phyloP scores from a whole-genome alignment of 2,329 filamentous ascomycete species.

The Cryoendolithus antarcticus region DNA sequence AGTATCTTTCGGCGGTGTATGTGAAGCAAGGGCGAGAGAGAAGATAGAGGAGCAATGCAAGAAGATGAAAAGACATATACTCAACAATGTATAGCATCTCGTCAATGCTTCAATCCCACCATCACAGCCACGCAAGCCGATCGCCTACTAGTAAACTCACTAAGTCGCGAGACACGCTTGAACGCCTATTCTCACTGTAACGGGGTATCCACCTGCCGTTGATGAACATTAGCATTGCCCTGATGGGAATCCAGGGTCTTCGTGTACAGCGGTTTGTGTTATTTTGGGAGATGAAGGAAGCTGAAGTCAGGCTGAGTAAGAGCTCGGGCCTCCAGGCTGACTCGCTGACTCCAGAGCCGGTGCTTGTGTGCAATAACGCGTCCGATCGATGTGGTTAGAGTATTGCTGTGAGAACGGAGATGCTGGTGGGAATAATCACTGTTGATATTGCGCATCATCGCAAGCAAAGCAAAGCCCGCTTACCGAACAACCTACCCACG shows the following conservation, averaged over 20 bases:
- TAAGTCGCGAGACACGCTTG: too few species aligned
- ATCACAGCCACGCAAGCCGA: not conserved
- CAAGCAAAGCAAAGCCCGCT: conserved; percentile 68
- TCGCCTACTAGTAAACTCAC: not conserved
- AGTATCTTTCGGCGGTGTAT: not conserved
- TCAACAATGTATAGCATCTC: not conserved
- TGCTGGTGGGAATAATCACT: too few species aligned
- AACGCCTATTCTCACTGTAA: too few species aligned
- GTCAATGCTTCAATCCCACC: not conserved
- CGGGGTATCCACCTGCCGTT: too few species aligned
- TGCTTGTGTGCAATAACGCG: not conserved
- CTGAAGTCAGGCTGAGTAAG: not conserved
- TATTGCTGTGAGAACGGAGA: not conserved
- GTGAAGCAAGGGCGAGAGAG: not conserved
- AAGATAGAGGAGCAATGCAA: not conserved
- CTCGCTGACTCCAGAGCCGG: not conserved
- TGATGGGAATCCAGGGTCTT: too few species aligned
- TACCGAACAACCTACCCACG: conserved; percentile 59
- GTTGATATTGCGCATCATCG: conserved; percentile 9
- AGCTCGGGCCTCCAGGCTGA: not conserved
- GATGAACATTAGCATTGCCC: too few species aligned
- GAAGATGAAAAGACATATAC: not conserved
- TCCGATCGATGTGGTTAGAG: not conserved
- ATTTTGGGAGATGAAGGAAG: not conserved
- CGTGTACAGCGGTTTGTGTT: not conserved